A percentile compares a stretch with the other conserved stretches of the same genome.
These are phyloP conservation scores for Symmetrospora coprosmae DNA, from an alignment of 768 basidiomycete species.

Conservation along the genomic window DNA sequence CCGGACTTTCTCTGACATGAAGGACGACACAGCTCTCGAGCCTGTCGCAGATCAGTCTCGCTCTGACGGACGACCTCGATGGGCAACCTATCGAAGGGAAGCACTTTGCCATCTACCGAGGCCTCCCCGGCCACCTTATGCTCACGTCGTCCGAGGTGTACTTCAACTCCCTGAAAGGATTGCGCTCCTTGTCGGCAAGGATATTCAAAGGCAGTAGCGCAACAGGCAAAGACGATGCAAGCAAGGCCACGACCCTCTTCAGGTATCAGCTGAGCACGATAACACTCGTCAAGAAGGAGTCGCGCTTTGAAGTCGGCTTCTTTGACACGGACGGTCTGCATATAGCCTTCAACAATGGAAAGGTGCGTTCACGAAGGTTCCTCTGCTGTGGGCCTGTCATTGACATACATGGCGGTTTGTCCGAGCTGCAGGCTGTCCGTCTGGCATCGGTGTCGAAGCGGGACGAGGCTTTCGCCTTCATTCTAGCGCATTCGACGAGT, in stretches of 20 bases:
- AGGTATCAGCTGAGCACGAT: neutral
- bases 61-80: too few relatives aligned
- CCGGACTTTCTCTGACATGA: too few relatives aligned
- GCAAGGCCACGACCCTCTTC: neutral
- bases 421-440: neutral
- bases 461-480: constrained; percentile 14
- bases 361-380: too few relatives aligned
- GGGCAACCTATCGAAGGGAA: too few relatives aligned
- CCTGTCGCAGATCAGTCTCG: too few relatives aligned
- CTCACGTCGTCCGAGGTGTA: neutral
- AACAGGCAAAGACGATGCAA: neutral
- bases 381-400: too few relatives aligned
- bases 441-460: neutral
- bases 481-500: neutral
- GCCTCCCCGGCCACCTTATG: constrained; percentile 3
- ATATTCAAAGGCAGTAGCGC: neutral
- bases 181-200: neutral
- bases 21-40: too few relatives aligned
- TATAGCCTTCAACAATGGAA: constrained; percentile 5
- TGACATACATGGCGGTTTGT: too few relatives aligned
- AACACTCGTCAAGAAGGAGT: constrained; percentile 8
- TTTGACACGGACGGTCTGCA: constrained; percentile 15
- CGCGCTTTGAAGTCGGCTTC: constrained; percentile 4
- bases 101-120: constrained; percentile 10
- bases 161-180: neutral